These are phyloP conservation scores for Fragaria nilgerrensis DNA, from an alignment of 306 rosid genomes.

Conservation along the genomic window DNA sequence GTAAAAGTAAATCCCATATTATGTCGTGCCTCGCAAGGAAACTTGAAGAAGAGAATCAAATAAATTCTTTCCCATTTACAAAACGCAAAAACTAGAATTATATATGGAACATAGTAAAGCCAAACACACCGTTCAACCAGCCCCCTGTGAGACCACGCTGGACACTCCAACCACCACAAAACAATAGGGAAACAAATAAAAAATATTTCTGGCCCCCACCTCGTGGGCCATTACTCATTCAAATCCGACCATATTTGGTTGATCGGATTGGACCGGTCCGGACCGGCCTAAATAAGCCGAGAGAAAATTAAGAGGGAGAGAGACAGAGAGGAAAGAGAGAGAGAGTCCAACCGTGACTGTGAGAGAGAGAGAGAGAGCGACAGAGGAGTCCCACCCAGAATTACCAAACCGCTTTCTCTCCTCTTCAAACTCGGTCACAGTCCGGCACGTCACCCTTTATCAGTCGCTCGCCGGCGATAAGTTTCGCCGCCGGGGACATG, in stretches of 20 bases:
- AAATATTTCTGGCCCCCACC: slow-evolving; percentile 3
- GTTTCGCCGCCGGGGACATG: not conserved
- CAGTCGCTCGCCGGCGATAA: not conserved
- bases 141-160: no score
- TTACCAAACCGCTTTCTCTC: not conserved
- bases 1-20: not conserved
- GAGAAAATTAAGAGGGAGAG: not conserved
- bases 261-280: not conserved
- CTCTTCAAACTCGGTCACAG: not conserved
- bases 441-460: not conserved
- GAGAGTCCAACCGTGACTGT: not conserved
- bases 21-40: not conserved
- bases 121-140: not conserved
- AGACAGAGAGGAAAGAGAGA: not conserved
- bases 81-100: no score
- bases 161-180: no score
- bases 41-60: not conserved
- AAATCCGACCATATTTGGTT: not conserved
- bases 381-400: not conserved
- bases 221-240: not conserved
- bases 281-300: not conserved
- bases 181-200: not conserved
- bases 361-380: not conserved
- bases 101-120: not conserved
- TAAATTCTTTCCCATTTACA: not conserved